Conservation (phyloP, 1,284 basidiomycete species). For the Ganoderma sinense region DNA sequence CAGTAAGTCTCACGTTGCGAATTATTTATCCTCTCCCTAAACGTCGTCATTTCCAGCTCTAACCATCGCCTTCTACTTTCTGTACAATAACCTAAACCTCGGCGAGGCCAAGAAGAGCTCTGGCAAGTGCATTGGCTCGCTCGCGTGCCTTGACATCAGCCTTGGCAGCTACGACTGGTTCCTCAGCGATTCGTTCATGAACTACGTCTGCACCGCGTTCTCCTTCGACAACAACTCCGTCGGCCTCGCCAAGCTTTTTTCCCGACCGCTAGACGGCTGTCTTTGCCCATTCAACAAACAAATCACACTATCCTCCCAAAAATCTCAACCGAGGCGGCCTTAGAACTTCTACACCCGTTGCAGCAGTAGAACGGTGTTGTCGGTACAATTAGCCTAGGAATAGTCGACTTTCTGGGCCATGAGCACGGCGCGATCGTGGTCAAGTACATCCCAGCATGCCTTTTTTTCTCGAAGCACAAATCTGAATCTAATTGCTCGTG, state of each 20-base stretch:
- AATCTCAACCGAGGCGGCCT: conserved; percentile 2
- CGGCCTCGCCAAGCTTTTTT: conserved; percentile 33
- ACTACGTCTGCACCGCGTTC: conserved; percentile 39
- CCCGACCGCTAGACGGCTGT: too few relatives aligned
- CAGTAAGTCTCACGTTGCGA: conserved; percentile 40
- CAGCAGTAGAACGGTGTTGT: conserved; percentile 19
- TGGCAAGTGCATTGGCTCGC: conserved; percentile 37
- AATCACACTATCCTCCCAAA: too few relatives aligned
- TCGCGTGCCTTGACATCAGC: conserved; percentile 37
- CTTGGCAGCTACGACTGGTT: conserved; percentile 40
- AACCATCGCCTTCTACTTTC: too few relatives aligned
- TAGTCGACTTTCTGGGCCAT: conserved; percentile 59
- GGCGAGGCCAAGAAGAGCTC: conserved; percentile 33
- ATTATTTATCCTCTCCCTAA: too few relatives aligned
- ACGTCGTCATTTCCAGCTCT: background rate
- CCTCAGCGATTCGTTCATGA: conserved; percentile 40
- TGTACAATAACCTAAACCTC: conserved; percentile 36
- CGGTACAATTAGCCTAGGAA: conserved; percentile 38
- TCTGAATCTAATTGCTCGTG: background rate
- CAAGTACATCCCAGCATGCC: conserved; percentile 71
- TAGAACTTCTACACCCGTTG: conserved; percentile 38
- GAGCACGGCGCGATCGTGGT: conserved; percentile 80
- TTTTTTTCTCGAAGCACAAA: background rate
- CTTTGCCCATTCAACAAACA: background rate
- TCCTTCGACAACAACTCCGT: conserved; percentile 35